A percentile compares a stretch with the other conserved stretches of the same genome.
phyloP scores from a whole-genome alignment of 2,329 filamentous ascomycete genomes.

The Colletotrichum echinochloae region DNA sequence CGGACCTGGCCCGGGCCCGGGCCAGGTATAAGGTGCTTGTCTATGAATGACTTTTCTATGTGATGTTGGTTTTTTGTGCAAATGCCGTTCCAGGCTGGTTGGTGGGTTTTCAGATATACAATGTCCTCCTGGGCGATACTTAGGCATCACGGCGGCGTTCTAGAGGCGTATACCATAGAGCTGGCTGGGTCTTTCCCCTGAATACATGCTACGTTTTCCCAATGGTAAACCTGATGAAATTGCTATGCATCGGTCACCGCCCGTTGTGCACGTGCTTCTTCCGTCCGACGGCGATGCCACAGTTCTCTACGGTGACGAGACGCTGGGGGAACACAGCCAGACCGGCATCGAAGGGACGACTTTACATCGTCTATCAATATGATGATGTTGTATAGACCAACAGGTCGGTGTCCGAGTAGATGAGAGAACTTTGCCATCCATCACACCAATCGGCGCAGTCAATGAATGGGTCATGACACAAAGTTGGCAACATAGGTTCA shows the following conservation, averaged over 20 bases:
- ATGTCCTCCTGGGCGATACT: conserved; percentile 23
- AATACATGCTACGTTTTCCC: background rate
- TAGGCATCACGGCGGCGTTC: conserved; percentile 31
- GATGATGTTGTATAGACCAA: background rate
- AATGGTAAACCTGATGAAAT: background rate
- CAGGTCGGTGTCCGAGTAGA: background rate
- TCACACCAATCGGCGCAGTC: background rate
- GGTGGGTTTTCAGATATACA: conserved; percentile 6
- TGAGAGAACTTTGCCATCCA: background rate
- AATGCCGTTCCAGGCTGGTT: conserved; percentile 4
- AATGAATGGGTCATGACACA: background rate
- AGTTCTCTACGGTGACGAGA: too few species aligned
- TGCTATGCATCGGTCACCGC: too few species aligned
- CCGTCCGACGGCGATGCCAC: background rate
- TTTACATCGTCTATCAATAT: background rate
- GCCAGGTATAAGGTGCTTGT: conserved; percentile 8
- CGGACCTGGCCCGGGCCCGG: conserved; percentile 28
- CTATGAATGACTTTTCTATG: background rate
- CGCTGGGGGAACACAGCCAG: too few species aligned
- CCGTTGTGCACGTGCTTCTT: background rate
- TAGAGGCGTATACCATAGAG: conserved; percentile 32
- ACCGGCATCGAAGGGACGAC: background rate
- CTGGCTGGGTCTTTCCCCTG: conserved; percentile 3
- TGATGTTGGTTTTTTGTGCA: conserved; percentile 6
- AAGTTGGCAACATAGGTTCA: background rate